These are phyloP conservation scores for Coprinopsis marcescibilis DNA, from an alignment of 768 basidiomycete genomes.

Conservation along the genomic window DNA sequence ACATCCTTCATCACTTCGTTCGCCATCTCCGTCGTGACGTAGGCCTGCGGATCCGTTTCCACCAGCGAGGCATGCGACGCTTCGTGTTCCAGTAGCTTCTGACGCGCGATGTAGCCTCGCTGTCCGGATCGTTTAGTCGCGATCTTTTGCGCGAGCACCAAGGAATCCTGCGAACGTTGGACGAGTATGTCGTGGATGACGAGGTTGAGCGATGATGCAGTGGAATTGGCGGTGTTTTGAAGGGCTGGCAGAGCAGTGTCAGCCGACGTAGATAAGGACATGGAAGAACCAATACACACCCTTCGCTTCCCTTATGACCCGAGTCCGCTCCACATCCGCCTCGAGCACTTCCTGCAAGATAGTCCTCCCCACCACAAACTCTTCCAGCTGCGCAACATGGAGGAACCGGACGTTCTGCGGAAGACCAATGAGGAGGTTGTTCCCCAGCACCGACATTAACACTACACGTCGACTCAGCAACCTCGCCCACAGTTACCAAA, in stretches of 20 bases:
- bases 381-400: conserved; percentile 28
- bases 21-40: conserved; percentile 22
- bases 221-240: conserved; percentile 13
- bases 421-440: conserved; percentile 26
- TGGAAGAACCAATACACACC: conserved; percentile 13
- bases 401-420: conserved; percentile 28
- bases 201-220: conserved; percentile 16
- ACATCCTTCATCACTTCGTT: conserved; percentile 21
- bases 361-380: conserved; percentile 20
- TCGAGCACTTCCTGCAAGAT: conserved; percentile 24
- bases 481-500: neutral
- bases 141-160: conserved; percentile 37
- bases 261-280: neutral
- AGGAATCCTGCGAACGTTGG: conserved; percentile 16
- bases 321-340: conserved; percentile 20
- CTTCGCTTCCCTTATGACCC: conserved; percentile 24
- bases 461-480: conserved; percentile 12
- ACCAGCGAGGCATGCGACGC: conserved; percentile 21
- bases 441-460: conserved; percentile 24
- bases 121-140: conserved; percentile 50
- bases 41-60: conserved; percentile 23
- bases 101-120: conserved; percentile 51
- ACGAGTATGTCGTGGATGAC: conserved; percentile 22
- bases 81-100: conserved; percentile 43
- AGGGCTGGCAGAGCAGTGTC: conserved; percentile 21